Evolutionary conservation across 2,329 filamentous ascomycete genomes (phyloP).

Genomic region (Fusarium tjaetaba): DNA sequence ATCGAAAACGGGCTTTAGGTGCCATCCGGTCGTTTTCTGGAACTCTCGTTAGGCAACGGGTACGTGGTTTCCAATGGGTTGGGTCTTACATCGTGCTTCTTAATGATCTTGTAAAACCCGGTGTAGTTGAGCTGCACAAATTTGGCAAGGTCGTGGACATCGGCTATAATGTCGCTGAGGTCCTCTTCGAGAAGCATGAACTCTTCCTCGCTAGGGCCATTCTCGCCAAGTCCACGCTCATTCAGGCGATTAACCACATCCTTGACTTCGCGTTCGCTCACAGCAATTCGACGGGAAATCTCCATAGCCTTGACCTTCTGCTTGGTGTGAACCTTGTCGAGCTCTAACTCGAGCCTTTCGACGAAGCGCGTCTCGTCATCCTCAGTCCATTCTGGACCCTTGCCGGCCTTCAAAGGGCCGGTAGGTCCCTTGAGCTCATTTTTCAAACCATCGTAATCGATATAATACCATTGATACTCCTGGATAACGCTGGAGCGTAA

Average conservation of each 20-base stretch:
- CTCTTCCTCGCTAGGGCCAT: conserved; percentile 83
- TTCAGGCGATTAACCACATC: conserved; percentile 84
- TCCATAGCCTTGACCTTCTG: conserved; percentile 98
- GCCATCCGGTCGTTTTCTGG: conserved; percentile 93
- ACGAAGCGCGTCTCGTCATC: conserved; percentile 93
- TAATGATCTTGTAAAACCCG: conserved; percentile 99
- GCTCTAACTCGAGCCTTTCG: conserved; percentile 83
- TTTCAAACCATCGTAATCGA: conserved; percentile 96
- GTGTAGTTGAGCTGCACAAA: conserved; percentile 99
- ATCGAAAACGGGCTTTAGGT: conserved; percentile 95
- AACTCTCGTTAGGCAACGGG: conserved; percentile 32
- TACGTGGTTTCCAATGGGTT: not conserved
- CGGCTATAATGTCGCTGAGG: conserved; percentile 96
- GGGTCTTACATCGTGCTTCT: conserved; percentile 89
- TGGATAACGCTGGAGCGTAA: conserved; percentile 94
- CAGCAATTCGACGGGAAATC: conserved; percentile 88
- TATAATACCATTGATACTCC: conserved; percentile 98
- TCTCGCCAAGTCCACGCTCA: conserved; percentile 65
- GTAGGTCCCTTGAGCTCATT: conserved; percentile 80
- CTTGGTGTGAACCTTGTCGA: conserved; percentile 98
- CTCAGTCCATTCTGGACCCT: conserved; percentile 79
- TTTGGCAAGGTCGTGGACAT: conserved; percentile 97
- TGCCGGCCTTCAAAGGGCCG: conserved; percentile 56
- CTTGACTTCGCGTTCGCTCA: conserved; percentile 88
- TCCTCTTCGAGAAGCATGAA: conserved; percentile 95